Base-by-base conservation (phyloP, 2,329 filamentous ascomycete genomes). In the Rosellinia necatrix region DNA sequence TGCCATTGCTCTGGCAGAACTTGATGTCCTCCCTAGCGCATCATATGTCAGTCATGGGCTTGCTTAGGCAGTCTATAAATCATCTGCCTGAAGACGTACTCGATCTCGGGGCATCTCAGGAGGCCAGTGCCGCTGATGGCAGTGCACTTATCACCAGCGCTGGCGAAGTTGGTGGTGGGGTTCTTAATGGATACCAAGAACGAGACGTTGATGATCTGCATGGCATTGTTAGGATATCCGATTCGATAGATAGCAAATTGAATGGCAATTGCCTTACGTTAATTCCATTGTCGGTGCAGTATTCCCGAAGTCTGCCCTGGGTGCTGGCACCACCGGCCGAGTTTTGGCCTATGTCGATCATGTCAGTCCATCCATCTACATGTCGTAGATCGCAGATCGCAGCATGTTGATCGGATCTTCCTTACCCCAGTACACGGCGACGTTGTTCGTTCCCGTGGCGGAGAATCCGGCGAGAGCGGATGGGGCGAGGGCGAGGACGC, bases 381-480 rank as follows among this genome's bases (percentile, higher is more conserved):
- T n/a, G n/a, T n/a, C n/a, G 27, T 19, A n/a, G 17, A 34, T 13
- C 12, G 38, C 25, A 47, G 5, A 41, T 25, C n/a, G n/a, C 15
- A 29, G 19, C 8, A 24, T 17, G 13, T 9, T 25, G 40, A 43
- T 44, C 8, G 7, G 21, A 9, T 21, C 7, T 44, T 35, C 21
- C 71, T 64, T 71, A 75, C 85, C 87, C 86, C 86, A 90, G 70
- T 90, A 90, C 1, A 88, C 76, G 22, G 81, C 85, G 50, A 89
- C 67, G 64, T 88, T 89, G 46, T 70, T 75, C 2, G 67, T 64
- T 1, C 78, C 76, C n/a, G 65, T 66, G 4, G 80, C 58, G 58
- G 78, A 72, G 62, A 83, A 80, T 10, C 74, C 76, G 17, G 76
- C 77, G 29, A 71, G 60, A 15, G 63, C 71, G 2, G 66, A 56